Evolutionary conservation across 2,329 filamentous ascomycete species (phyloP), one percentile per base, ranked within the genome.

Genomic region (Periconia digitata): DNA sequence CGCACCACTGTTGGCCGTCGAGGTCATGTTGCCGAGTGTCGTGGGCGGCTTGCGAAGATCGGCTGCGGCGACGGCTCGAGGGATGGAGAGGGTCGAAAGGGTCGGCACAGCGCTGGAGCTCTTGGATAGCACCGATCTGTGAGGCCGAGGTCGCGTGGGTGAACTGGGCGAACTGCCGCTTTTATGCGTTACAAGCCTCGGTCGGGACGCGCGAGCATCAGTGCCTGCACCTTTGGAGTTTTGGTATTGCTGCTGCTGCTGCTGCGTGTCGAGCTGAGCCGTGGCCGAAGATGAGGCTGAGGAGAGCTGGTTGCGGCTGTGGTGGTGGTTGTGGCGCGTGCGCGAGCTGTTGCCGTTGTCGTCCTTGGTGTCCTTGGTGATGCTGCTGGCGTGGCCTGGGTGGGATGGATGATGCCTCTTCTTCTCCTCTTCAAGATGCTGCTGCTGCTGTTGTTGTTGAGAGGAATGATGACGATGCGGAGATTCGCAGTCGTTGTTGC

Each of bases 101-200:
- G 75, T 76, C 46, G 75, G 75, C 35, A 77, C 65, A 35, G 74
- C 73, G 54, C 71, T 74, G 43, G 66, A 63, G 12, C 70, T 74
- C 62, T 77, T 77, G 53, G 56, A 57, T 17, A 63, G 44, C 37
- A 63, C 55, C 32, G 58, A 60, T 56, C 65, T 64, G 60, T 43
- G 45, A 20, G 49, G 49, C 20, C 37, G 36, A 8, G 47, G 64
- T 51, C 60, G 60, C 16, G 60, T 55, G 24, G 58, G 53, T 48
- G 59, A 60, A 16, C 41, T 43, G 46, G 63, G 55, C 45, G 60
- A 60, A 53, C 51, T 60, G 34, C 64, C 64, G 41, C 63, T 60
- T 47, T 53, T 57, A 52, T 66, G 64, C 46, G 64, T 58, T 57
- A 66, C 60, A 56, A 67, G 63, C 56, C 53, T 55, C 53, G 66